Evolutionary conservation across 106 monocot genomes (phyloP).

Genomic region (Hemerocallis citrina): DNA sequence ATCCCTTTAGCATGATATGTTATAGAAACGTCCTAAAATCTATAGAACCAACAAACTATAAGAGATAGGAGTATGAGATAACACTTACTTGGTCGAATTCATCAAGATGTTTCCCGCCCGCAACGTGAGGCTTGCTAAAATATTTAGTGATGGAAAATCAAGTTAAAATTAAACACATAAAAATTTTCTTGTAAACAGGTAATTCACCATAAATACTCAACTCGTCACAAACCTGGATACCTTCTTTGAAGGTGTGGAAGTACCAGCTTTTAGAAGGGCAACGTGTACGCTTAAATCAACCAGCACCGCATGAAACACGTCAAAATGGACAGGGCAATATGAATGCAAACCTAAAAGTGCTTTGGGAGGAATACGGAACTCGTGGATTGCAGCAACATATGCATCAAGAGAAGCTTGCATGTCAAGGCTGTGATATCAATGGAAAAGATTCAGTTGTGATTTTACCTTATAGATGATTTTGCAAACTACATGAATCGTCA

Average conservation of each 20-base stretch:
- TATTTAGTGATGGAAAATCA: not conserved
- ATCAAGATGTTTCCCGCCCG: slow-evolving; percentile 16
- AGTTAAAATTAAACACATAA: slow-evolving; percentile 3
- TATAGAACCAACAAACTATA: too few species aligned
- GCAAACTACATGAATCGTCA: not conserved
- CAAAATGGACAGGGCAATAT: slow-evolving; percentile 98
- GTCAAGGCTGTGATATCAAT: slow-evolving; percentile 42
- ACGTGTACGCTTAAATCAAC: slow-evolving; percentile 81
- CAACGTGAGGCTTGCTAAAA: slow-evolving; percentile 18
- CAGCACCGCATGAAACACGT: slow-evolving; percentile 80
- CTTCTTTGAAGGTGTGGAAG: slow-evolving; percentile 43
- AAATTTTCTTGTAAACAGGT: not conserved
- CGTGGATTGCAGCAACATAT: slow-evolving; percentile 66
- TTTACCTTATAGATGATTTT: not conserved
- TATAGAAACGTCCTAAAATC: too few species aligned
- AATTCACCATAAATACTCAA: slow-evolving; percentile 11
- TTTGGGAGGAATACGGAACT: slow-evolving; percentile 89
- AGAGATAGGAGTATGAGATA: too few species aligned
- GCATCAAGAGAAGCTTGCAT: slow-evolving; percentile 43
- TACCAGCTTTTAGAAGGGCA: slow-evolving; percentile 66
- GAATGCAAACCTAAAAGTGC: slow-evolving; percentile 82
- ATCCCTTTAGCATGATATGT: too few species aligned
- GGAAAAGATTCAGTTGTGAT: slow-evolving; percentile 3
- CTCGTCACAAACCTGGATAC: slow-evolving; percentile 83
- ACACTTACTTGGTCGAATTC: slow-evolving; percentile 35